Conservation (phyloP, 441 rosid species). For the Croton laevigatus region DNA sequence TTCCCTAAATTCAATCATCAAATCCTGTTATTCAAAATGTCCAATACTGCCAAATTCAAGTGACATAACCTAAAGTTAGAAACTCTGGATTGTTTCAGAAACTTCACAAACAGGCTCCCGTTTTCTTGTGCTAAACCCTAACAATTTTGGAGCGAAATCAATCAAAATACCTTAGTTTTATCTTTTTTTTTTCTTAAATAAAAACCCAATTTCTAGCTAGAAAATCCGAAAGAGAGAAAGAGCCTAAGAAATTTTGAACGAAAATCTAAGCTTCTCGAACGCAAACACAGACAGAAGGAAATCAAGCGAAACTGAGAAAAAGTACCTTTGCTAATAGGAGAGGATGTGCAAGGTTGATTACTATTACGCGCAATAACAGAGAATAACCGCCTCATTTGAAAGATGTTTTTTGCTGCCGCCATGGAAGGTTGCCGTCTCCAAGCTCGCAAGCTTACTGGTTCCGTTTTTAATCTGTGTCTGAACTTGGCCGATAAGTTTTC, state of each 20-base stretch:
- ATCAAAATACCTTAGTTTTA: not conserved
- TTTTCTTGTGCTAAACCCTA: not conserved
- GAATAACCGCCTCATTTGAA: constrained; percentile 41
- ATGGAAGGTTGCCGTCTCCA: not conserved
- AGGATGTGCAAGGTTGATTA: constrained; percentile 13
- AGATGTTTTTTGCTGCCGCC: constrained; percentile 43
- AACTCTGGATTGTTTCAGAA: not conserved
- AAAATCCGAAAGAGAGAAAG: not conserved
- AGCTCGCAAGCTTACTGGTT: not conserved
- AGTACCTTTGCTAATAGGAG: constrained; percentile 10
- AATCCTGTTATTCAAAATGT: not conserved
- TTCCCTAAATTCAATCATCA: not conserved
- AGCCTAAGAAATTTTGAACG: not conserved
- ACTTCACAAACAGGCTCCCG: not conserved
- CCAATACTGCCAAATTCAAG: not conserved
- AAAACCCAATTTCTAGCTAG: not conserved
- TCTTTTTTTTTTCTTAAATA: not conserved
- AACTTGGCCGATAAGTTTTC: too few relatives aligned
- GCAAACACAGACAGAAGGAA: not conserved
- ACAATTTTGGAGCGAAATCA: not conserved
- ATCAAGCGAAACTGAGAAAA: not conserved
- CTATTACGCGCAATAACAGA: constrained; percentile 30
- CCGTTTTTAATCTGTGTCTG: too few relatives aligned
- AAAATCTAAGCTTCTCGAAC: not conserved
- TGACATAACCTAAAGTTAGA: not conserved